Conservation (phyloP, 495 filamentous ascomycete genomes). For the Amphirosellinia nigrospora region DNA sequence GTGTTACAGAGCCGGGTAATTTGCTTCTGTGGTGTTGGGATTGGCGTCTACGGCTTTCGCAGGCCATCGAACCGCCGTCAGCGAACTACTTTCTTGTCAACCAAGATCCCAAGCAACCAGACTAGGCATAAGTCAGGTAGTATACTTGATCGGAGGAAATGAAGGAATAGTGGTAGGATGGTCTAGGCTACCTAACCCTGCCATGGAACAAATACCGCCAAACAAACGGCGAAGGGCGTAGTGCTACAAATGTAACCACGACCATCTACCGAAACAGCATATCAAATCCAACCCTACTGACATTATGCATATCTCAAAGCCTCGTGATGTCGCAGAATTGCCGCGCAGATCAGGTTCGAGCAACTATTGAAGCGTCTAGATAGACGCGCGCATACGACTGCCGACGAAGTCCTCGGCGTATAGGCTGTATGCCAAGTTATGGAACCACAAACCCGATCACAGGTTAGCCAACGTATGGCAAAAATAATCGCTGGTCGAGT, state of each 20-base stretch:
- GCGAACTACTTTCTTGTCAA: neutral
- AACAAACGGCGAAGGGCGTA: neutral
- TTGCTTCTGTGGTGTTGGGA: constrained; percentile 3
- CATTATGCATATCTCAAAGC: neutral
- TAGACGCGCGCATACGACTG: constrained; percentile 28
- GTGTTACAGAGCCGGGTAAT: constrained; percentile 24
- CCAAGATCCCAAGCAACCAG: constrained; percentile 6
- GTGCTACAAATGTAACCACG: neutral
- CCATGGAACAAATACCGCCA: neutral
- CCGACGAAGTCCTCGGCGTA: constrained; percentile 19
- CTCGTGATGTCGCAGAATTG: constrained; percentile 14
- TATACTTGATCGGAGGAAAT: constrained; percentile 1
- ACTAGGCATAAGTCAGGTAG: neutral
- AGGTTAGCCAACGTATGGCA: neutral
- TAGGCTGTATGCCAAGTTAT: constrained; percentile 23
- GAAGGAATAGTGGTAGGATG: neutral
- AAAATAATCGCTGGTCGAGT: neutral
- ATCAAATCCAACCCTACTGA: neutral
- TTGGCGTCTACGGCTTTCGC: constrained; percentile 10
- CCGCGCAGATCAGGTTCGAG: constrained; percentile 13
- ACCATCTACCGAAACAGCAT: constrained; percentile 20
- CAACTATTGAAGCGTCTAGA: constrained; percentile 18
- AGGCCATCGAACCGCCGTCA: neutral
- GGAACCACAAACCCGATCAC: constrained; percentile 8
- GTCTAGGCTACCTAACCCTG: neutral